phyloP scores from a whole-genome alignment of 345 rosid genomes.

The Euphorbia lathyris region DNA sequence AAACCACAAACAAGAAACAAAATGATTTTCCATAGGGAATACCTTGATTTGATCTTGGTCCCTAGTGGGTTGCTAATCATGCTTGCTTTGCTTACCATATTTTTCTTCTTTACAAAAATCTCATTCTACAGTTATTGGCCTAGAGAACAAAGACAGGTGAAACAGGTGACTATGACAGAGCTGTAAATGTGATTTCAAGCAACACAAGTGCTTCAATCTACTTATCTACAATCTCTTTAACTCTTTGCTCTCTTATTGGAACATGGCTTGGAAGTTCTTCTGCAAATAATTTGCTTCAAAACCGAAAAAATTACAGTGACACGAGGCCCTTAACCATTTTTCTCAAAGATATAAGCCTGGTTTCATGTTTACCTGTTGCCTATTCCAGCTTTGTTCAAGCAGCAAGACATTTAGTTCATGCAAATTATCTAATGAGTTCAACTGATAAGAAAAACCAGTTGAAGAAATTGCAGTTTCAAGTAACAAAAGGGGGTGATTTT shows the following conservation, averaged over 20 bases:
- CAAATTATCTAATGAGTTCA: slow-evolving; percentile 31
- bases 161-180: slow-evolving; percentile 11
- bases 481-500: slow-evolving; percentile 15
- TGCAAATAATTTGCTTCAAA: neutral
- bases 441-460: slow-evolving; percentile 16
- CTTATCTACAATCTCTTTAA: slow-evolving; percentile 26
- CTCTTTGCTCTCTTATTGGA: slow-evolving; percentile 29
- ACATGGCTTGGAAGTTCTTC: slow-evolving; percentile 25
- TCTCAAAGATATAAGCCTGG: slow-evolving; percentile 27
- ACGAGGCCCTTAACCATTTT: slow-evolving; percentile 20
- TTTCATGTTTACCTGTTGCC: slow-evolving; percentile 27
- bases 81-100: slow-evolving; percentile 33
- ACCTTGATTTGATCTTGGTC: slow-evolving; percentile 27
- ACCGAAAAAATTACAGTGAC: slow-evolving; percentile 24
- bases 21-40: slow-evolving; percentile 12
- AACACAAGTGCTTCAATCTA: slow-evolving; percentile 21
- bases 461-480: slow-evolving; percentile 21
- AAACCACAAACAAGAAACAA: neutral
- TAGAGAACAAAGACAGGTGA: slow-evolving; percentile 32
- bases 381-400: slow-evolving; percentile 28
- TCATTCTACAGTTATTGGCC: slow-evolving; percentile 34
- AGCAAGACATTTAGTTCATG: slow-evolving; percentile 23
- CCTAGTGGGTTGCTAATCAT: slow-evolving; percentile 26
- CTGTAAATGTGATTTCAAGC: slow-evolving; percentile 25
- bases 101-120: slow-evolving; percentile 26